Percentiles rank a stretch among this genome's conserved stretches.
Conservation (phyloP, 2,329 filamentous ascomycete species). For the Hymenoscyphus linearis region DNA sequence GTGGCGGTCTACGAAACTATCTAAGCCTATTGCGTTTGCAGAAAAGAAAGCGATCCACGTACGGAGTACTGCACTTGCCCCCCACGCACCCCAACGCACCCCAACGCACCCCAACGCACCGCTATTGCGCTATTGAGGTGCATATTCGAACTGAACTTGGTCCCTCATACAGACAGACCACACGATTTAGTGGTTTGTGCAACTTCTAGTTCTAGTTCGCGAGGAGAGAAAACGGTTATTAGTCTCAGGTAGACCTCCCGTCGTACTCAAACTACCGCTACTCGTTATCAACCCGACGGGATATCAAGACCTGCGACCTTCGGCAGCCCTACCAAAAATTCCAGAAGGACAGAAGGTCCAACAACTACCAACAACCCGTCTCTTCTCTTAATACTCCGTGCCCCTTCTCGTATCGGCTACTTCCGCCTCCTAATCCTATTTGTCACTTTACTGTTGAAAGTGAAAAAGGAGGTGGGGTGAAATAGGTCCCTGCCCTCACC, state of each 20-base stretch:
- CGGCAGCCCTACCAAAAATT: neutral
- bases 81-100: no score
- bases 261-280: neutral
- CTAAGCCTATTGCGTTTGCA: conserved; percentile 2
- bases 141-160: neutral
- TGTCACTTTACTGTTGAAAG: neutral
- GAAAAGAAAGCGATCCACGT: neutral
- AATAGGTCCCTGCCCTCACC: neutral
- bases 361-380: neutral
- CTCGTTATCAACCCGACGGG: neutral
- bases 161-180: neutral
- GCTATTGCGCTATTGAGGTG: neutral
- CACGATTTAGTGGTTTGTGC: neutral
- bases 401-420: neutral
- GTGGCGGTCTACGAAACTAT: conserved; percentile 2
- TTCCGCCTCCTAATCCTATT: neutral
- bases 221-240: no score
- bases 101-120: neutral
- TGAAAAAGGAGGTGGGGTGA: neutral
- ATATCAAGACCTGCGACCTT: neutral
- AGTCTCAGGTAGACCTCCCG: neutral
- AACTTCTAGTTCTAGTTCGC: no score
- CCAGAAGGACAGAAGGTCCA: no score
- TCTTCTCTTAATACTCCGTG: neutral
- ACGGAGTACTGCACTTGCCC: neutral